Evolutionary conservation across 352 stramenopile genomes (phyloP).

Genomic region (Globisporangium nodosum): DNA sequence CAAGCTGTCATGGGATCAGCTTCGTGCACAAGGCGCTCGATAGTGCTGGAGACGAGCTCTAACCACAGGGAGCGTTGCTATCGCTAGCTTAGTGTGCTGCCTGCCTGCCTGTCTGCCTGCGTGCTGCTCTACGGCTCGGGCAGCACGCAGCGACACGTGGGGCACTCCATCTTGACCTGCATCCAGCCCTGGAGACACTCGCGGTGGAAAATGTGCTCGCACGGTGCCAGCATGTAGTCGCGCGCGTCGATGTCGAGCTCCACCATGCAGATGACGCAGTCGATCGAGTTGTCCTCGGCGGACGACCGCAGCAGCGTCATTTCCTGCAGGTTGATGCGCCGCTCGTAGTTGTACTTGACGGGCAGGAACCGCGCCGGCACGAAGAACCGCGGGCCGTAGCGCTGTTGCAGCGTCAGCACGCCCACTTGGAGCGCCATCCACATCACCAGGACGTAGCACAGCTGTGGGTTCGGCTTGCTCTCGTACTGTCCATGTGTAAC

Average conservation of each 20-base stretch:
- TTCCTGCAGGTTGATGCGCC: conserved; percentile 68
- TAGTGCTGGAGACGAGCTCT: too few relatives aligned
- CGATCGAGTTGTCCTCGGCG: conserved; percentile 59
- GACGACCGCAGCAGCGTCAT: conserved; percentile 50
- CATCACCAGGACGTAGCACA: conserved; percentile 73
- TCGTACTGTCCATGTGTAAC: conserved; percentile 40
- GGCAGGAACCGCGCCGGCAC: conserved; percentile 93
- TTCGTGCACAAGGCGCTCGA: too few relatives aligned
- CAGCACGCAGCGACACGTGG: conserved; percentile 89
- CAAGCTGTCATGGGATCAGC: too few relatives aligned
- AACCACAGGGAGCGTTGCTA: too few relatives aligned
- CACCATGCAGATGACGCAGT: conserved; percentile 88
- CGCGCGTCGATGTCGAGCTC: conserved; percentile 67
- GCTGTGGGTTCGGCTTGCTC: conserved; percentile 51
- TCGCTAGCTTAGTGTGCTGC: too few relatives aligned
- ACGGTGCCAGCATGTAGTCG: conserved; percentile 96
- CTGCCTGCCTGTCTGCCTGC: not conserved
- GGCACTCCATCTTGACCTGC: conserved; percentile 97
- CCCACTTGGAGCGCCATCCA: conserved; percentile 93
- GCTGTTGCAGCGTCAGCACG: conserved; percentile 90
- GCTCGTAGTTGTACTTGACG: conserved; percentile 97
- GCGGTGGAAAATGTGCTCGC: conserved; percentile 95
- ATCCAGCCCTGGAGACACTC: conserved; percentile 95
- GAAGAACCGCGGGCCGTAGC: conserved; percentile 93
- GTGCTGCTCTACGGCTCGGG: conserved; percentile 56